Base-by-base conservation (phyloP, 1,284 basidiomycete species). In the Austropuccinia psidii region DNA sequence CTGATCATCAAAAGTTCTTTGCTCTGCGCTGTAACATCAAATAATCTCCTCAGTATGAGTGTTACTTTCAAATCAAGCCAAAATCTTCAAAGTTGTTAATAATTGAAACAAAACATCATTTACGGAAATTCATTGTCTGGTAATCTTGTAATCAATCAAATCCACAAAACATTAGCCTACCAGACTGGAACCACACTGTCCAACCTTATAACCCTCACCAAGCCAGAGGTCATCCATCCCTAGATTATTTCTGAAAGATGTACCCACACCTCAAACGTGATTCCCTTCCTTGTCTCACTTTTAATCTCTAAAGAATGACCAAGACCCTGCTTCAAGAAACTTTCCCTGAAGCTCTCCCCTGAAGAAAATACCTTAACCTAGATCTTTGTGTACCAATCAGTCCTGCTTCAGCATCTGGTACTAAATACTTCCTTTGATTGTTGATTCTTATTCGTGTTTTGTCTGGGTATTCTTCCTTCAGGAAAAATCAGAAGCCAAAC, bases 371-470 rank as follows among this genome's bases (percentile, higher is more conserved):
- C 29, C 62, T 65, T 2, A 43, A 65, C n/a, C 8, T 65, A 1
- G 45, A 65, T 24, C 43, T 64, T 3, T 64, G 61, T n/a, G 41
- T 41, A 27, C 61, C 61, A 4, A 64, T 64, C 27, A 45, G 41
- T 9, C 6, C 61, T 13, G n/a, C 61, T 17, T 64, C 43, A 5
- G 27, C 35, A 7, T 64, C 43, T 13, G 43, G 43, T 7, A 29
- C 45, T 29, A 9, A 49, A 3, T 64, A 64, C 27, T 64, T 64
- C 27, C 43, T 64, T 3, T 13, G 27, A 17, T 37, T 33, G 61
- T 64, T 4, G 43, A 64, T 50, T 31, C 45, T 19, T 65, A 49
- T 47, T 65, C 45, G 35, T 47, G 52, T 24, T 65, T 33, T 19
- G 45, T 65, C 29, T 65, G 62, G 62, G 39, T 65, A 27, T 4